Evolutionary conservation across 768 basidiomycete species (phyloP).

Genomic region (Psilocybe subaeruginosa): DNA sequence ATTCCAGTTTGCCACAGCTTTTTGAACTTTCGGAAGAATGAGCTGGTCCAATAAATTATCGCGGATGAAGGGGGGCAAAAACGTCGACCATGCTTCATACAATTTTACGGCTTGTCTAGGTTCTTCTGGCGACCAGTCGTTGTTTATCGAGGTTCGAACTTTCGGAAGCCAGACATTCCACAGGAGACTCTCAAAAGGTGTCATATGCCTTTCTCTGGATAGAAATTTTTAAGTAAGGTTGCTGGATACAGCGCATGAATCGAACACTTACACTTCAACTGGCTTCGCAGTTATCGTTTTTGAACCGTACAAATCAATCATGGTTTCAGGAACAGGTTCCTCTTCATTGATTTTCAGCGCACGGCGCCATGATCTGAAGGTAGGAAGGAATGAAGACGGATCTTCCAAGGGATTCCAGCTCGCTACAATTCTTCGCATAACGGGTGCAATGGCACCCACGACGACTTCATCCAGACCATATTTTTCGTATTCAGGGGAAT

Average conservation of each 20-base stretch:
- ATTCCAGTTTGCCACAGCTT: slow-evolving; percentile 85
- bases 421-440: slow-evolving; percentile 71
- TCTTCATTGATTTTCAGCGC: slow-evolving; percentile 62
- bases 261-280: slow-evolving; percentile 38
- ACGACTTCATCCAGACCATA: slow-evolving; percentile 90
- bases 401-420: slow-evolving; percentile 86
- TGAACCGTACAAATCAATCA: slow-evolving; percentile 64
- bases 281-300: slow-evolving; percentile 33
- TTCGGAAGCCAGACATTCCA: slow-evolving; percentile 97
- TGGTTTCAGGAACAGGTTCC: slow-evolving; percentile 37
- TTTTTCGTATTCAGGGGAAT: slow-evolving; percentile 70
- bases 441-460: slow-evolving; percentile 88
- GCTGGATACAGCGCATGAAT: background rate
- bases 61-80: slow-evolving; percentile 88
- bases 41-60: slow-evolving; percentile 98
- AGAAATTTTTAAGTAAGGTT: slow-evolving; percentile 9
- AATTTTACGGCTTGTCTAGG: slow-evolving; percentile 79
- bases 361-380: slow-evolving; percentile 70
- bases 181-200: slow-evolving; percentile 90
- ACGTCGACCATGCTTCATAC: slow-evolving; percentile 86
- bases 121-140: slow-evolving; percentile 83
- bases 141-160: slow-evolving; percentile 92
- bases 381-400: slow-evolving; percentile 65
- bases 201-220: slow-evolving; percentile 73
- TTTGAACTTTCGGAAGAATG: slow-evolving; percentile 89